These are phyloP conservation scores for Pisolithus tinctorius DNA, from an alignment of 768 basidiomycete genomes.

Conservation along the genomic window DNA sequence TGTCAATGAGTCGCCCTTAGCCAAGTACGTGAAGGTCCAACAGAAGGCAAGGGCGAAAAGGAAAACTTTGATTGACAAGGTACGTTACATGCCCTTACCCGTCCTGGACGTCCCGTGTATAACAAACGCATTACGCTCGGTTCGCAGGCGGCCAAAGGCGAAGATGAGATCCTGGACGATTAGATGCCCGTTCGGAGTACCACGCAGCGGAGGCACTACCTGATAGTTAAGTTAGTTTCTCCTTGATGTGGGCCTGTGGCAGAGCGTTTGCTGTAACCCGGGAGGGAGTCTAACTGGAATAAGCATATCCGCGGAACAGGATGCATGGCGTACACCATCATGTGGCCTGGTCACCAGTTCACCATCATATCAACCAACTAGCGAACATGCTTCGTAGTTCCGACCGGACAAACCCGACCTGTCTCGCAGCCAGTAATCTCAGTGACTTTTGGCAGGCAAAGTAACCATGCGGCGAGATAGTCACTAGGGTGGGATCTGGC, in stretches of 20 bases:
- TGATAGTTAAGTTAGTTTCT: not conserved
- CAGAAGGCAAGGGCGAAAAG: conserved; percentile 75
- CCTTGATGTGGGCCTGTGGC: not conserved
- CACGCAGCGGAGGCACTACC: not conserved
- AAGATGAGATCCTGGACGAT: conserved; percentile 61
- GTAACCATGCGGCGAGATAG: too few relatives aligned
- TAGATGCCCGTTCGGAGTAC: conserved; percentile 7
- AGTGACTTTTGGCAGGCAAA: too few relatives aligned
- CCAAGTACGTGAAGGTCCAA: conserved; percentile 75
- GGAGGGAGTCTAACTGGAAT: not conserved
- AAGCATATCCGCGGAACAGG: not conserved
- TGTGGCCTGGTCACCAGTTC: too few relatives aligned
- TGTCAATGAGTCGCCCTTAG: conserved; percentile 68
- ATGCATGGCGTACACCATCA: not conserved
- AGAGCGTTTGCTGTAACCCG: not conserved
- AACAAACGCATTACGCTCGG: conserved; percentile 11
- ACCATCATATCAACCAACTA: too few relatives aligned
- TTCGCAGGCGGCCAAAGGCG: conserved; percentile 59
- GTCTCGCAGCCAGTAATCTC: not conserved
- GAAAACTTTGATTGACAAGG: conserved; percentile 69
- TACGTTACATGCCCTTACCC: conserved; percentile 19
- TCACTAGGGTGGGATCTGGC: too few relatives aligned
- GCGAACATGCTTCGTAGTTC: not conserved
- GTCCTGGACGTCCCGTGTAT: conserved; percentile 2
- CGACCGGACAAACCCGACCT: not conserved